Evolutionary conservation across 2,329 filamentous ascomycete species (phyloP).

Genomic region (Coniochaeta prunicola): DNA sequence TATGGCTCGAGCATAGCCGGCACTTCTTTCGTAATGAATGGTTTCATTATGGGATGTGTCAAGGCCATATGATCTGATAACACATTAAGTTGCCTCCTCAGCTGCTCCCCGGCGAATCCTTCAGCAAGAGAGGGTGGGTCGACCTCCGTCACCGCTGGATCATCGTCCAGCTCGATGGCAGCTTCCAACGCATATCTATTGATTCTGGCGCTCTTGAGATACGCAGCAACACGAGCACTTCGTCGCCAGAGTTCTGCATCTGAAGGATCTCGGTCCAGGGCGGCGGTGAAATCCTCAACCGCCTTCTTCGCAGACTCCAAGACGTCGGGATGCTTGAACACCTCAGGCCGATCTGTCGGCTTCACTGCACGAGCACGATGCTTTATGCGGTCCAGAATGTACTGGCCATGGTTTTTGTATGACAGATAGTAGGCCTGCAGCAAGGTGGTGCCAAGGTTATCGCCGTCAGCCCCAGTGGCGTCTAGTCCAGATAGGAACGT

Average conservation of each 20-base stretch:
- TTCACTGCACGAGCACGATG: slow-evolving; percentile 32
- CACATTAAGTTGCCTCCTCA: slow-evolving; percentile 47
- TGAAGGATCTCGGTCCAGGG: slow-evolving; percentile 58
- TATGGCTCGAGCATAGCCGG: slow-evolving; percentile 43
- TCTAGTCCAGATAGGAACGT: slow-evolving; percentile 44
- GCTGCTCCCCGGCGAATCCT: slow-evolving; percentile 53
- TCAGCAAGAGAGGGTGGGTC: slow-evolving; percentile 57
- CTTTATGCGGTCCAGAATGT: slow-evolving; percentile 69
- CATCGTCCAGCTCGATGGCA: slow-evolving; percentile 60
- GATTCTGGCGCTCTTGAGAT: slow-evolving; percentile 48
- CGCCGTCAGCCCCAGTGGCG: slow-evolving; percentile 53
- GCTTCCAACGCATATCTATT: slow-evolving; percentile 58
- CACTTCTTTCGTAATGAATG: slow-evolving; percentile 46
- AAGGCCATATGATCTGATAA: slow-evolving; percentile 49
- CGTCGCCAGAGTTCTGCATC: slow-evolving; percentile 61
- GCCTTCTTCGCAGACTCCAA: slow-evolving; percentile 34
- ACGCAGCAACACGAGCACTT: slow-evolving; percentile 49
- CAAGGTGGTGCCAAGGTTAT: slow-evolving; percentile 71
- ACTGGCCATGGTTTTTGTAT: slow-evolving; percentile 94
- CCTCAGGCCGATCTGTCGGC: slow-evolving; percentile 14
- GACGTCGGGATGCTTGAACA: slow-evolving; percentile 29
- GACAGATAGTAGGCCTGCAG: slow-evolving; percentile 87
- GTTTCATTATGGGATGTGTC: slow-evolving; percentile 53
- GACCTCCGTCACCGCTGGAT: slow-evolving; percentile 54
- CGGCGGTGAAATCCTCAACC: slow-evolving; percentile 48